Evolutionary conservation across 768 basidiomycete genomes (phyloP).

Genomic region (Nidula microcarpa): DNA sequence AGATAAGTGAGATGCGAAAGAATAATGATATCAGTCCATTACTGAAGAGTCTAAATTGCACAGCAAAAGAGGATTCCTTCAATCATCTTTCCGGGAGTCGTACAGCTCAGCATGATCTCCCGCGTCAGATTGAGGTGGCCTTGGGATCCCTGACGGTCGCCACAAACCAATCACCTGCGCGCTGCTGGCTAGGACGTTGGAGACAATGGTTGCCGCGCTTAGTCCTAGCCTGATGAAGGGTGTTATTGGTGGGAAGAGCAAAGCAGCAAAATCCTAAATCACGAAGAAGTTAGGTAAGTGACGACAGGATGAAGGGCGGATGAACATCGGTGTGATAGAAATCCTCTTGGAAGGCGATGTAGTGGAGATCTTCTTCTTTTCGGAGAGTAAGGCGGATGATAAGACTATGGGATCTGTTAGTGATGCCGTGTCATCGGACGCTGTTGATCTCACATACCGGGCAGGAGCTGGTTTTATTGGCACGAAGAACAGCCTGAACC

Average conservation of each 20-base stretch:
- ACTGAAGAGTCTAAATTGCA: not conserved
- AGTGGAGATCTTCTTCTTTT: slow-evolving; percentile 33
- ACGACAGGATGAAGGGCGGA: not conserved
- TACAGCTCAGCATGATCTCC: not conserved
- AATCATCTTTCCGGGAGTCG: not conserved
- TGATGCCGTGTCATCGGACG: not conserved
- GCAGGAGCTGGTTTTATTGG: slow-evolving; percentile 41
- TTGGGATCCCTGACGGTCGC: slow-evolving; percentile 10
- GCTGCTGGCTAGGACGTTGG: slow-evolving; percentile 21
- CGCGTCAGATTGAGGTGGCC: not conserved
- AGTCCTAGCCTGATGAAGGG: slow-evolving; percentile 31
- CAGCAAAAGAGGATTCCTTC: not conserved
- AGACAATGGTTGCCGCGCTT: slow-evolving; percentile 15
- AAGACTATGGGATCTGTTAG: slow-evolving; percentile 25
- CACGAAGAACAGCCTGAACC: slow-evolving; percentile 48
- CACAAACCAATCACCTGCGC: slow-evolving; percentile 31
- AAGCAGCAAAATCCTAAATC: slow-evolving; percentile 37
- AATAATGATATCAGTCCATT: too few relatives aligned
- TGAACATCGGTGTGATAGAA: slow-evolving; percentile 52
- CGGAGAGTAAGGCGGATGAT: slow-evolving; percentile 49
- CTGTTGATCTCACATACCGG: slow-evolving; percentile 29
- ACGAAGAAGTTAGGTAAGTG: not conserved
- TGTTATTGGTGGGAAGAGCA: slow-evolving; percentile 38
- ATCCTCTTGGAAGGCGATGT: slow-evolving; percentile 57
- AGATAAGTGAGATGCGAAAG: too few relatives aligned